Evolutionary conservation across 2,329 filamentous ascomycete species (phyloP), one percentile per base, ranked within the genome.

Genomic region (Trichoderma aggressivum): DNA sequence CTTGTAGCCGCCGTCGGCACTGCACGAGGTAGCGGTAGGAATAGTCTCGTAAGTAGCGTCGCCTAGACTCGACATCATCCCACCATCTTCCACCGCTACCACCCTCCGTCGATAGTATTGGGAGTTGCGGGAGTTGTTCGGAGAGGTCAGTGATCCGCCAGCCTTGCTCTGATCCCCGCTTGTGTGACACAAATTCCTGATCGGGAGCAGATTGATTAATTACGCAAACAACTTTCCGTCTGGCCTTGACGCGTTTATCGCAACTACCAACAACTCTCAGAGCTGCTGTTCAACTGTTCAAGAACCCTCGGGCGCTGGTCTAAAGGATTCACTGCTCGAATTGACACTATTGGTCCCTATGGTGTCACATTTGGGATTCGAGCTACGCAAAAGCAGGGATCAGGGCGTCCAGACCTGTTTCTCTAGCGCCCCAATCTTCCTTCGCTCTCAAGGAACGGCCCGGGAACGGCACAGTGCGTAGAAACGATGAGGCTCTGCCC

Each of bases 401-500:
- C 32, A 67, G 16, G 34, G 50, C 28, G 11, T 28, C 30, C 8
- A 50, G 28, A 34, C 53, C 26, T 43, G 34, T 47, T 34, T 59
- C n/a, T n/a, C 60, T 69, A 69, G 56, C 36, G 66, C 56, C 39
- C 21, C 18, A 34, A 12, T 53, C 56, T 61, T 50, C 67, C 24
- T 56, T 56, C 47, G 24, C 55, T 60, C 47, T n/a, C 59, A 63
- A 56, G 67, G 66, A 26, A 69, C 66, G 66, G 66, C 39, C 56
- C 66, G 66, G 66, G 39, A 7, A 50, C 24, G 28, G 39, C 56
- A 69, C 66, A 69, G 66, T 69, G 66, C 21, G 66, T 21, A 11
- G 21, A 36, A 61, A 69, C 66, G 56, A 21, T 69, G 66, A 60
- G 39, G 66, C 56, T 69, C 66, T 68, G 55, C 26, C 55, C 36